Evolutionary conservation across 179 eudicot species (phyloP).

Genomic region (Heliamphora pulchella): DNA sequence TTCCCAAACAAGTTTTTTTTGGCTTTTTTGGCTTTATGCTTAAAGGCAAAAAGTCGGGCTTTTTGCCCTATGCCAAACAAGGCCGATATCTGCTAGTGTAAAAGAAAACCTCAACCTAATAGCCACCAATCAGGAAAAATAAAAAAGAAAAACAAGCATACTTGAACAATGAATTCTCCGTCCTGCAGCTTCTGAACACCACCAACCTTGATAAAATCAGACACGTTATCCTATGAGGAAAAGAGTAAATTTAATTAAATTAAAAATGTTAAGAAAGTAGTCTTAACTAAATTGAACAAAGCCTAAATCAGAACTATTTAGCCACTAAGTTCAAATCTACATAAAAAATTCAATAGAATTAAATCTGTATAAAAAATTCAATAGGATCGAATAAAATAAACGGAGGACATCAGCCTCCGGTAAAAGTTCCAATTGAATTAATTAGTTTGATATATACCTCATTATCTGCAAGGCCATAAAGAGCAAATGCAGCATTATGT

Average conservation of each 20-base stretch:
- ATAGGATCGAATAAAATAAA: not conserved
- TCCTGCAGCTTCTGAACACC: conserved; percentile 86
- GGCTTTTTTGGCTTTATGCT: no score
- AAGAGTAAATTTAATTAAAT: conserved; percentile 8
- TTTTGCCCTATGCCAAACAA: no score
- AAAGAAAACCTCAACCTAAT: conserved; percentile 3
- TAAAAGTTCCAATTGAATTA: conserved; percentile 7
- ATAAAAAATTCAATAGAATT: not conserved
- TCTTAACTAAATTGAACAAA: not conserved
- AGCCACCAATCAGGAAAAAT: not conserved
- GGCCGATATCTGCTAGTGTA: not conserved
- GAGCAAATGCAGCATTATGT: conserved; percentile 97
- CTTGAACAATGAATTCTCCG: conserved; percentile 88
- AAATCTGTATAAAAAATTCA: not conserved
- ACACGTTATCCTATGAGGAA: conserved; percentile 64
- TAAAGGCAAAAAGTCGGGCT: no score
- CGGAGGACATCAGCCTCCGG: not conserved
- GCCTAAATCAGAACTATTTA: not conserved
- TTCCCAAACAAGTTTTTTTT: no score
- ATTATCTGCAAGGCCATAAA: conserved; percentile 94
- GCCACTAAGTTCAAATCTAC: not conserved
- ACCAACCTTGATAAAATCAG: conserved; percentile 67
- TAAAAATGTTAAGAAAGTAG: not conserved
- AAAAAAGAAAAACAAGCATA: conserved; percentile 20
- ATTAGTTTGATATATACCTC: conserved; percentile 41